Evolutionary conservation across 257 asterid genomes (phyloP), one percentile per base, ranked within the genome.

Genomic region (Linaria vulgaris): DNA sequence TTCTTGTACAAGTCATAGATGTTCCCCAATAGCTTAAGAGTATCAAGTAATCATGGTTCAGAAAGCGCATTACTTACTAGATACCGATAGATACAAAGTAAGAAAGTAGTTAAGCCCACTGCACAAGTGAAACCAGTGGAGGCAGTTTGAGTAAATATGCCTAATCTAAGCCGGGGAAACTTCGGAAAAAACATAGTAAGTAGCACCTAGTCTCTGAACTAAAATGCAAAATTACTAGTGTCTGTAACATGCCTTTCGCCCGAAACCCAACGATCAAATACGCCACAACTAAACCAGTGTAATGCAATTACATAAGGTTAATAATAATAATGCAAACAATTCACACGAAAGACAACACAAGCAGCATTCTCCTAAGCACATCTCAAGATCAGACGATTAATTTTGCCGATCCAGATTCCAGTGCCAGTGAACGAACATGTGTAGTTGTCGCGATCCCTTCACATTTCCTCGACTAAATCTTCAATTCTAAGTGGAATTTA

Each of bases 401-500:
- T n/a, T n/a, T n/a, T n/a, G n/a, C n/a, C n/a, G n/a, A n/a, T n/a
- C n/a, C n/a, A n/a, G n/a, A n/a, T n/a, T n/a, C n/a, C n/a, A n/a
- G n/a, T n/a, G n/a, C n/a, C n/a, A n/a, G n/a, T n/a, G n/a, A n/a
- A n/a, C n/a, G n/a, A n/a, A n/a, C n/a, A n/a, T 30, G 6, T 6
- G 6, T 30, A 30, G 37, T 30, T 30, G 37, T 6, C 37, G 37
- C 3, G 37, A 3, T 59, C 6, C 54, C 25, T 25, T 48, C 23
- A 54, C 67, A 60, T 63, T 23, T 55, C 24, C 51, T 30, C 37
- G 6, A 6, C 39, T 44, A 41, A 20, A 71, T 49, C 72, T 19
- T 24, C n/a, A 56, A 63, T 44, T 39, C 52, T 67, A 44, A 63
- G 58, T 27, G 56, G 22, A 63, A 37, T 30, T 30, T 30, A 3